Base-by-base conservation (phyloP, 1,284 basidiomycete genomes). In the Puccinia brachypodii region DNA sequence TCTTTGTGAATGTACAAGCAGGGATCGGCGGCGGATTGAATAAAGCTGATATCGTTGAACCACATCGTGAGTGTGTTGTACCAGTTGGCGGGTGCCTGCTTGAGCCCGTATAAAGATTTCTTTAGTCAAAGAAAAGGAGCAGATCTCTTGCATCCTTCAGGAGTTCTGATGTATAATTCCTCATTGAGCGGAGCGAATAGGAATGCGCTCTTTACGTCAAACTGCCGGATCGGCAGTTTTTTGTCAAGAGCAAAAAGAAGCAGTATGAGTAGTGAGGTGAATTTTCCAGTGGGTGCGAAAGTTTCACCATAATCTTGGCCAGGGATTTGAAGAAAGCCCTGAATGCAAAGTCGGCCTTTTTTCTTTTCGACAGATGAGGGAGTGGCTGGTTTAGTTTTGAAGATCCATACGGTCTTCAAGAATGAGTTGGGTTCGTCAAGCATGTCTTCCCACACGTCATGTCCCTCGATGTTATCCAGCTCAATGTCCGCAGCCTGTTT, bases 151-250 rank as follows among this genome's bases (percentile, higher is more conserved):
- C 13, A 69, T 22, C 66, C 66, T 25, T 69, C 66, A 69, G 66
- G 66, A 0, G 66, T 69, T n/a, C 22, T 40, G 25, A 36, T 62
- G 13, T 69, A 69, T 1, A 69, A 6, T 44, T 73, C 68, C n/a
- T 71, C 68, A 19, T 71, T 42, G 2, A 71, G 68, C 11, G 68
- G 68, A n/a, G 68, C 68, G n/a, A 28, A 53, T 22, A 73, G 13
- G 16, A 73, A 73, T 1, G 47, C 71, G 33, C 71, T 73, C 14
- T 73, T 76, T 0, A 73, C 50, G 19, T 73, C 50, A 22, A 73
- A 56, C 19, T 53, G 42, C 14, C 28, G 16, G 19, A 73, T 53
- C 0, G 44, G 33, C 2, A 73, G 31, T 33, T 73, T 53, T 4
- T 38, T 47, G 19, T 50, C 33, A 0, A 56, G 6, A 36, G 44